Evolutionary conservation across 1,284 basidiomycete genomes (phyloP).

Genomic region (Marasmius oreades): DNA sequence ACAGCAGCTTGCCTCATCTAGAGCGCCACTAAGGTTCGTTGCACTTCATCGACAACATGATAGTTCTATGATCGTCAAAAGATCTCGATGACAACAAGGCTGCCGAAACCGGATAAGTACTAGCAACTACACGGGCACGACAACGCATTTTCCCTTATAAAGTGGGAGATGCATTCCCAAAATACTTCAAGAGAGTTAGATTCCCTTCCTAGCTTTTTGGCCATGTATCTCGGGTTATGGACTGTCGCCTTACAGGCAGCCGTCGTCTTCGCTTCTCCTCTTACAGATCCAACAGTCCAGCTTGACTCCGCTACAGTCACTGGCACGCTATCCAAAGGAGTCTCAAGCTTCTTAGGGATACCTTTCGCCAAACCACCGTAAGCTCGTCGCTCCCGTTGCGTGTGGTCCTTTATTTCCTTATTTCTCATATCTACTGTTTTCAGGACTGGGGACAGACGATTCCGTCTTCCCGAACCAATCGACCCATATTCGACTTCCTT

Average conservation of each 20-base stretch:
- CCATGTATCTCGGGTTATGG: slow-evolving; percentile 8
- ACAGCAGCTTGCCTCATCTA: too few relatives aligned
- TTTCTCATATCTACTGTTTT: slow-evolving; percentile 2
- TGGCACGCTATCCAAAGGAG: slow-evolving; percentile 25
- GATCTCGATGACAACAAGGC: too few relatives aligned
- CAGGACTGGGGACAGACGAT: slow-evolving; percentile 34
- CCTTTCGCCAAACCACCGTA: slow-evolving; percentile 49
- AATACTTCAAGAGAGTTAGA: too few relatives aligned
- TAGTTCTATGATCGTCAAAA: too few relatives aligned
- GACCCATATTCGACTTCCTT: slow-evolving; percentile 36
- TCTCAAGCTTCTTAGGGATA: slow-evolving; percentile 45
- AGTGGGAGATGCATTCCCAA: too few relatives aligned
- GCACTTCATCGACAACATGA: too few relatives aligned
- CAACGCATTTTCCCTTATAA: too few relatives aligned
- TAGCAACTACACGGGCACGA: too few relatives aligned
- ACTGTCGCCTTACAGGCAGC: neutral
- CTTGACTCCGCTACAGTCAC: slow-evolving; percentile 39
- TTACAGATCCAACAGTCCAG: slow-evolving; percentile 31
- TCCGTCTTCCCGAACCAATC: slow-evolving; percentile 42
- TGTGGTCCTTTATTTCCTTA: slow-evolving; percentile 22
- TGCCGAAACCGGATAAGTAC: too few relatives aligned
- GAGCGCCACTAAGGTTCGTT: too few relatives aligned
- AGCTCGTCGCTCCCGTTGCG: slow-evolving; percentile 7
- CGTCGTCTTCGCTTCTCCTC: slow-evolving; percentile 12
- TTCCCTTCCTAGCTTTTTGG: neutral